A percentile compares a stretch with the other conserved stretches of the same genome.
phyloP scores from a whole-genome alignment of 1,139 yeast species.

The Scheffersomyces insectosa region DNA sequence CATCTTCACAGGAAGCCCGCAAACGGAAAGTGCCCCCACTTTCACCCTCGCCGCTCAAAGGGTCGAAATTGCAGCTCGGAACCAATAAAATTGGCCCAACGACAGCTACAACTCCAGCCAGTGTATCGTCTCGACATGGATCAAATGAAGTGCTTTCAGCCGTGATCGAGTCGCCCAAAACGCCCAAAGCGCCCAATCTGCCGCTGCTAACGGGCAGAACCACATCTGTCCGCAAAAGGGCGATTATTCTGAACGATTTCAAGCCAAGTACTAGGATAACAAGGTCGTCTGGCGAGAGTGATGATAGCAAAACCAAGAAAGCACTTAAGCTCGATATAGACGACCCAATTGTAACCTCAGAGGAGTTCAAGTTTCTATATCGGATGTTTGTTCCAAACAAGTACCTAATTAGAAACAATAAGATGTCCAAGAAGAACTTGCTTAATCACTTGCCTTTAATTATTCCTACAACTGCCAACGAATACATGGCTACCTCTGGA shows the following conservation, averaged over 20 bases:
- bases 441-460: slow-evolving; percentile 29
- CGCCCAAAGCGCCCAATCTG: not conserved
- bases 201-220: not conserved
- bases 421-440: slow-evolving; percentile 27
- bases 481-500: not conserved
- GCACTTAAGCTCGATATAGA: not conserved
- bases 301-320: no score
- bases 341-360: slow-evolving; percentile 9
- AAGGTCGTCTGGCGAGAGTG: no score
- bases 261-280: not conserved
- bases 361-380: slow-evolving; percentile 37
- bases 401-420: slow-evolving; percentile 26
- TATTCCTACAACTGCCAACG: slow-evolving; percentile 17
- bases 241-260: not conserved
- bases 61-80: slow-evolving; percentile 5
- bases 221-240: not conserved
- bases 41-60: slow-evolving; percentile 2
- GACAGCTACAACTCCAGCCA: slow-evolving; percentile 10
- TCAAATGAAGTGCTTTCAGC: slow-evolving; percentile 1
- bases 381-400: slow-evolving; percentile 36
- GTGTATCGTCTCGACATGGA: slow-evolving; percentile 6
- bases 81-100: slow-evolving; percentile 7
- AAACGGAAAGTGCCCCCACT: not conserved
- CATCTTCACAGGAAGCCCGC: not conserved
- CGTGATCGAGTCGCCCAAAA: not conserved